Base-by-base conservation (phyloP, 257 asterid genomes). In the Forsythia suspensa region DNA sequence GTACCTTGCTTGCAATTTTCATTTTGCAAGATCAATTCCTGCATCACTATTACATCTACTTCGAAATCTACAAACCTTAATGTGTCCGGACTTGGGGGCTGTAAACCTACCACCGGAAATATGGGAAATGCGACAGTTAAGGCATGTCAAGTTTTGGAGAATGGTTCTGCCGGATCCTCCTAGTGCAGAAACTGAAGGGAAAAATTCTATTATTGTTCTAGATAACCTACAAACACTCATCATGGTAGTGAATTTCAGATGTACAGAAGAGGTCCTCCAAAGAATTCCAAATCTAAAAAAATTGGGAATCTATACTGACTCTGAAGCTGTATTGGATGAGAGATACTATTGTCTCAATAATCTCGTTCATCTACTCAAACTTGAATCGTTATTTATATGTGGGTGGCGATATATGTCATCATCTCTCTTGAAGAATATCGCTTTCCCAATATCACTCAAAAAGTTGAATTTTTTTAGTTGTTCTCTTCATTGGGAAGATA, bases 61-160 rank as follows among this genome's bases (percentile, higher is more conserved):
- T 3, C 4, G 20, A 4, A 76, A 70, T 29, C 82, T 81, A 40
- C 34, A 73, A 8, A 75, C 40, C 70, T 37, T 84, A 29, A 79
- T n/a, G n/a, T n/a, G n/a, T n/a, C n/a, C n/a, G n/a, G n/a, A n/a
- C n/a, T n/a, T n/a, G n/a, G n/a, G n/a, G n/a, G n/a, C n/a, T n/a
- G n/a, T n/a, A n/a, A n/a, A n/a, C n/a, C n/a, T n/a, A n/a, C n/a
- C n/a, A n/a, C n/a, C n/a, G 76, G 68, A 43, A 10, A 48, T 76
- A 13, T 81, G 81, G 81, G 40, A 70, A 24, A 71, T 81, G 78
- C 10, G 40, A 15, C 36, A 76, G 63, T 15, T 81, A 34, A 82
- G 75, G 80, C 79, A 82, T 82, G 71, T 82, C 41, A 24, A 63
- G 20, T 4, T 78, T 20, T 18, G 3, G 12, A 65, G 66, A 5